Evolutionary conservation across 257 asterid species (phyloP).

Genomic region (Mentha longifolia): DNA sequence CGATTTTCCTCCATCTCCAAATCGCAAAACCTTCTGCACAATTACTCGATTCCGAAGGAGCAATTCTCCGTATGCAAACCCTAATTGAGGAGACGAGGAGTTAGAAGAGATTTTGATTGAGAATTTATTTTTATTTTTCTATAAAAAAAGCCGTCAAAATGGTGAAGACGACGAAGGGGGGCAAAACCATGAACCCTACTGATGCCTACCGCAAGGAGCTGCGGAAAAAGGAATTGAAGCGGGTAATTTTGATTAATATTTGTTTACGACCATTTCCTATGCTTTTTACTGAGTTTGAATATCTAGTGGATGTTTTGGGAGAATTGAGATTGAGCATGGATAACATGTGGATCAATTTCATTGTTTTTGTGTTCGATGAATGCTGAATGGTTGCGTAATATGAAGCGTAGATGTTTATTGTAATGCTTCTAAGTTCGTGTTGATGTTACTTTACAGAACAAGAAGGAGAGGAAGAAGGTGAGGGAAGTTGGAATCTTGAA

Average conservation of each 20-base stretch:
- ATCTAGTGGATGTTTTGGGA: not conserved
- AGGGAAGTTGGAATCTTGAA: constrained; percentile 94
- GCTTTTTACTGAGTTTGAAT: not conserved
- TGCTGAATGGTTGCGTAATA: not conserved
- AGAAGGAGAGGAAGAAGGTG: constrained; percentile 95
- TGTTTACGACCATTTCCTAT: not conserved
- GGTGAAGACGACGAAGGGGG: constrained; percentile 98
- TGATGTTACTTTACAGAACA: constrained; percentile 56
- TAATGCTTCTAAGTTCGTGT: constrained; percentile 18
- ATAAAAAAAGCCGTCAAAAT: constrained; percentile 36
- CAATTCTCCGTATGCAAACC: constrained; percentile 1
- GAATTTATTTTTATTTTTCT: not conserved
- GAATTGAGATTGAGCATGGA: not conserved
- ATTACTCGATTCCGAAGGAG: constrained; percentile 20
- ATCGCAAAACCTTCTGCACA: constrained; percentile 30
- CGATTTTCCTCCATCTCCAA: constrained; percentile 5
- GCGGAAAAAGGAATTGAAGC: constrained; percentile 87
- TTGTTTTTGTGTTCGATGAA: not conserved
- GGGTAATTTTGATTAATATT: constrained; percentile 48
- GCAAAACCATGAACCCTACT: constrained; percentile 99
- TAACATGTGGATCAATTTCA: not conserved
- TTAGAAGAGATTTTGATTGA: not conserved
- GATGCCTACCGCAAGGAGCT: constrained; percentile 94
- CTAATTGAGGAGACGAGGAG: constrained; percentile 25
- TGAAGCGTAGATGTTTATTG: constrained; percentile 15